Evolutionary conservation across 2,329 filamentous ascomycete species (phyloP), one percentile per base, ranked within the genome.

Genomic region (Fusarium duplospermum): DNA sequence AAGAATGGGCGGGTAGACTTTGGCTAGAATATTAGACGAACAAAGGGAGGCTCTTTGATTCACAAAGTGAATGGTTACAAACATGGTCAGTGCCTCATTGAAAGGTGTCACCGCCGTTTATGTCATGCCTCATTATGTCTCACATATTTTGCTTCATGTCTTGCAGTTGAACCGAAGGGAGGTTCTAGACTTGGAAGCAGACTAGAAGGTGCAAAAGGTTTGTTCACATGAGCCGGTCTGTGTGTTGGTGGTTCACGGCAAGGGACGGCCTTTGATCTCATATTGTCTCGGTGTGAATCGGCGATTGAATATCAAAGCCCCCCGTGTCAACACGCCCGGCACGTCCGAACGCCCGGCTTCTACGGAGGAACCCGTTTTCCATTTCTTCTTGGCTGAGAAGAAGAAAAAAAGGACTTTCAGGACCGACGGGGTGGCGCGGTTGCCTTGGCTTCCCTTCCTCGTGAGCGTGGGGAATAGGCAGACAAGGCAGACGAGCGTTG

Each of bases 71-170:
- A 52, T 67, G 64, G 60, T 62, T 50, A 27, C 45, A 18, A 20
- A 54, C 67, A 61, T 68, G 60, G 62, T 62, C 57, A 4, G 52
- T 70, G 72, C 64, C 58, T 47, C 42, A 31, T 66, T 62, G 59
- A 27, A 62, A 66, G 40, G 50, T 75, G 65, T 74, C 71, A 61
- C 71, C 64, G 68, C 72, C 54, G 65, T 75, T 75, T 33, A 58
- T 67, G 71, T 57, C 69, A 75, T 76, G 69, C 62, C 66, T 65
- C 57, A 59, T 35, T 56, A 36, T 76, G 74, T 76, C 74, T 76
- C 66, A 67, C 58, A 36, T 36, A 31, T 31, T 67, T 67, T 13
- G 18, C 24, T 8, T 50, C 42, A 56, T 72, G 71, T 72, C 66
- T 74, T 60, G 58, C 67, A 60, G 57, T 42, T 64, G 56, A 65